Percentiles rank a stretch among this genome's conserved stretches.
These are phyloP conservation scores for Zoysia matrella DNA, from an alignment of 202 grass and related monocot genomes.

Conservation along the genomic window DNA sequence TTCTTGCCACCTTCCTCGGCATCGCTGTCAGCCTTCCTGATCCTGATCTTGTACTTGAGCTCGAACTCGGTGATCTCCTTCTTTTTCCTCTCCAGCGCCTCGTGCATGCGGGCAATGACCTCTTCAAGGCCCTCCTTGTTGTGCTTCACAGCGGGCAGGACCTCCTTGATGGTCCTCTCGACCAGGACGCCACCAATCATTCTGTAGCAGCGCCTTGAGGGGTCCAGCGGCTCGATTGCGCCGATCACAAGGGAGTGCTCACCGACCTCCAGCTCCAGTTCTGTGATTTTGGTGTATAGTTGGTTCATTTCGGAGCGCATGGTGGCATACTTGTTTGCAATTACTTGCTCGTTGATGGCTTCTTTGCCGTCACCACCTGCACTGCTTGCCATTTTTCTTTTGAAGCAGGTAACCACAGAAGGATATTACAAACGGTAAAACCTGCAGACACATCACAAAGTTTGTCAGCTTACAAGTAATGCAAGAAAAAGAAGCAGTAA, in stretches of 20 bases:
- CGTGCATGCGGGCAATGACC: slow-evolving; percentile 68
- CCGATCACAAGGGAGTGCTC: slow-evolving; percentile 87
- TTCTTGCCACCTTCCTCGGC: slow-evolving; percentile 60
- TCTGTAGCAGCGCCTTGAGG: slow-evolving; percentile 74
- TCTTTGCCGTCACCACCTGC: slow-evolving; percentile 53
- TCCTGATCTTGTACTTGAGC: slow-evolving; percentile 93
- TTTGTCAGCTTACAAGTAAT: too few relatives aligned
- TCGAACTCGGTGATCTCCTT: slow-evolving; percentile 81
- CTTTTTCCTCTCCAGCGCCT: slow-evolving; percentile 81
- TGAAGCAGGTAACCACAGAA: neutral
- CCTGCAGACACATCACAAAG: neutral
- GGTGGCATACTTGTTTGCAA: slow-evolving; percentile 68
- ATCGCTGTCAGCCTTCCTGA: slow-evolving; percentile 54
- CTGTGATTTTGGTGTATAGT: slow-evolving; percentile 87
- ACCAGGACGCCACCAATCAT: slow-evolving; percentile 92
- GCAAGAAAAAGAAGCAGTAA: too few relatives aligned
- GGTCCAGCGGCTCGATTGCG: slow-evolving; percentile 76
- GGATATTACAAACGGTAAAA: neutral
- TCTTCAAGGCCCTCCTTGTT: slow-evolving; percentile 91
- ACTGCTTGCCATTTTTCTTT: slow-evolving; percentile 57
- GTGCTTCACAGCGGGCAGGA: slow-evolving; percentile 68
- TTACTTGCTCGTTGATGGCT: slow-evolving; percentile 69
- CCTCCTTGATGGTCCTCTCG: slow-evolving; percentile 82
- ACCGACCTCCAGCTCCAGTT: slow-evolving; percentile 83
- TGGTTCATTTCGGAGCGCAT: slow-evolving; percentile 90